phyloP scores from a whole-genome alignment of 805 yeast species.

The Wickerhamiella galacta region DNA sequence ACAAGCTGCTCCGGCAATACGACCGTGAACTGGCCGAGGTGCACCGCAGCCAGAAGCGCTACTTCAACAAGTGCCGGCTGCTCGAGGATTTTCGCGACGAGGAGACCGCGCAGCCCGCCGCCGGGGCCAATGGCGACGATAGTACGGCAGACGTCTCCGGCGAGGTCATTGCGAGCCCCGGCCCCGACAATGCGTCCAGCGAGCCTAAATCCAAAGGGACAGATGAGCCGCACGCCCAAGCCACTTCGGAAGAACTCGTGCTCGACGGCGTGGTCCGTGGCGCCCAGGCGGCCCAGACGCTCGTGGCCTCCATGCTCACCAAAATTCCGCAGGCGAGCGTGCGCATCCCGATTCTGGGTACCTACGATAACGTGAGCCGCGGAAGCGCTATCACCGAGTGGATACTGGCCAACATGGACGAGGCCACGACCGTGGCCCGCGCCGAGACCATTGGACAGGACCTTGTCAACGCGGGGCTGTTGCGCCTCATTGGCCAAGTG shows the following conservation, averaged over 20 bases:
- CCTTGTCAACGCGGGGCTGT: conserved; percentile 40
- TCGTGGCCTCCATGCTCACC: conserved; percentile 28
- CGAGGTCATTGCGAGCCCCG: background rate
- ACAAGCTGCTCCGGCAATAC: conserved; percentile 35
- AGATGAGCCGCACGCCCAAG: background rate
- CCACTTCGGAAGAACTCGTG: conserved; percentile 15
- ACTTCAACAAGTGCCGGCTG: conserved; percentile 61
- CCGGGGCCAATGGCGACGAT: conserved; percentile 5
- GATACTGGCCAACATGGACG: conserved; percentile 21
- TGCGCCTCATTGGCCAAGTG: conserved; percentile 48
- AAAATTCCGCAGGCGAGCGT: conserved; percentile 37
- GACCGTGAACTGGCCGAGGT: conserved; percentile 34
- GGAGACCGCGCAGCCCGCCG: conserved; percentile 1
- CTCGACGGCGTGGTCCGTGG: conserved; percentile 21
- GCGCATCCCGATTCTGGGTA: conserved; percentile 53
- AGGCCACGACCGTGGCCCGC: conserved; percentile 32
- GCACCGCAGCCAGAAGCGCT: conserved; percentile 40
- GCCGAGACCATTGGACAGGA: conserved; percentile 67
- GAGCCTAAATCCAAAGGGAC: background rate
- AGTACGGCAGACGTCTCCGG: conserved; percentile 3
- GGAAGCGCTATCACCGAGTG: conserved; percentile 48
- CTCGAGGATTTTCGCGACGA: conserved; percentile 42
- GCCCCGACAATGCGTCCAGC: background rate
- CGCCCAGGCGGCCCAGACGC: conserved; percentile 27
- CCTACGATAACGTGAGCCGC: conserved; percentile 42